Percentiles rank a stretch among this genome's conserved stretches.
phyloP scores from a whole-genome alignment of 495 filamentous ascomycete species.

The Cercophora sp. region DNA sequence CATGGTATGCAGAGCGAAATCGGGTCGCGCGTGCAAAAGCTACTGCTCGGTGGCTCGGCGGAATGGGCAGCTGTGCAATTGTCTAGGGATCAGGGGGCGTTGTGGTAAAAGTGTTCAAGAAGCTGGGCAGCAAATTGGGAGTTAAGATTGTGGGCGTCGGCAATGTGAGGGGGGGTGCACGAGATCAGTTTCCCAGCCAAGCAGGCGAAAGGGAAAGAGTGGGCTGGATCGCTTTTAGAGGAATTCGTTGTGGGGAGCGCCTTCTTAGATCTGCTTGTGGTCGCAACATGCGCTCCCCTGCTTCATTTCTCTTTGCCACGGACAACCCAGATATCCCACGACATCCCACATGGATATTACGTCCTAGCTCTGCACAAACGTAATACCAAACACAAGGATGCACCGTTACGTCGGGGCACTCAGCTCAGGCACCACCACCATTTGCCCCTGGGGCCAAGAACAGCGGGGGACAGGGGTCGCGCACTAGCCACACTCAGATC shows the following conservation, averaged over 20 bases:
- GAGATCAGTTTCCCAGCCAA: constrained; percentile 1
- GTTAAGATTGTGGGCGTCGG: not conserved
- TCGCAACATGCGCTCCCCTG: no score
- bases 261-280: no score
- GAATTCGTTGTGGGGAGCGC: no score
- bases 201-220: not conserved
- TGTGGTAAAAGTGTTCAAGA: not conserved
- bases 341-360: not conserved
- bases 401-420: not conserved
- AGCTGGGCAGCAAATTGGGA: not conserved
- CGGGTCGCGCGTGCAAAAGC: no score
- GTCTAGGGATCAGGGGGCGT: not conserved
- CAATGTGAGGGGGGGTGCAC: not conserved
- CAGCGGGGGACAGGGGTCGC: no score
- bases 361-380: not conserved
- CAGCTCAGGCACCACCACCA: not conserved
- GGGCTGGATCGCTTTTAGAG: no score
- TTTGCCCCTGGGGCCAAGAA: not conserved
- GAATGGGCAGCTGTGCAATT: no score
- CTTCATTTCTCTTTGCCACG: constrained; percentile 4
- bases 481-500: no score
- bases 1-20: constrained; percentile 24
- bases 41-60: no score
- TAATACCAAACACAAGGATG: no score
- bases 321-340: not conserved